A percentile compares a stretch with the other conserved stretches of the same genome.
Evolutionary conservation across 768 basidiomycete genomes (phyloP).

Genomic region (Suillus sp.): DNA sequence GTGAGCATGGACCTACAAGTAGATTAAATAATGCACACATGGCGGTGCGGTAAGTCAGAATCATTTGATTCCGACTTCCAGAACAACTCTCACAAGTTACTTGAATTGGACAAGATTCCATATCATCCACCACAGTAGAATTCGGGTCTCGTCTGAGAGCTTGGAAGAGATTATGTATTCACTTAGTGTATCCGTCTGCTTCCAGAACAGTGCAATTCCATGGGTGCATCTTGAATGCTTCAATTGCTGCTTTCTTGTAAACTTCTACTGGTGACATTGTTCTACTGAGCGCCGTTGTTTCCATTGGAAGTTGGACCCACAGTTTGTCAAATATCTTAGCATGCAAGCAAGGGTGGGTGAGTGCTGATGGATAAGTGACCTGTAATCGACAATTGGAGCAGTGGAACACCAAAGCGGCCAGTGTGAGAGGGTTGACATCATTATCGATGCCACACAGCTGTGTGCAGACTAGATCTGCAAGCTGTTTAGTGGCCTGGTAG

Average conservation of each 20-base stretch:
- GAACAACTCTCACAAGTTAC: slow-evolving; percentile 6
- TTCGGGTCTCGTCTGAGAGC: slow-evolving; percentile 4
- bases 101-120: slow-evolving; percentile 4
- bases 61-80: slow-evolving; percentile 3
- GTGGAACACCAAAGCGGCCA: not conserved
- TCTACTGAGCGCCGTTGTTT: not conserved
- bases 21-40: not conserved
- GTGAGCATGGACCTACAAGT: not conserved
- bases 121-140: not conserved
- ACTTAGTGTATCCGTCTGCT: not conserved
- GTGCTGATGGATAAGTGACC: slow-evolving; percentile 5
- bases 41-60: slow-evolving; percentile 2
- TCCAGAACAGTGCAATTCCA: slow-evolving; percentile 3
- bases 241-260: slow-evolving; percentile 4
- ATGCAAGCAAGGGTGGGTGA: not conserved
- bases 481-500: not conserved
- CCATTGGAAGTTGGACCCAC: slow-evolving; percentile 5
- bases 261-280: not conserved
- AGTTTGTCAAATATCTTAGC: not conserved
- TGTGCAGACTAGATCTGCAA: not conserved
- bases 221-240: slow-evolving; percentile 2
- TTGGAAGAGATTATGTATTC: slow-evolving; percentile 4
- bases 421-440: not conserved
- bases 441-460: not conserved
- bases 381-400: slow-evolving; percentile 1